These are phyloP conservation scores for Oryza australiensis DNA, from an alignment of 176 grass and related monocot species.

Conservation along the genomic window DNA sequence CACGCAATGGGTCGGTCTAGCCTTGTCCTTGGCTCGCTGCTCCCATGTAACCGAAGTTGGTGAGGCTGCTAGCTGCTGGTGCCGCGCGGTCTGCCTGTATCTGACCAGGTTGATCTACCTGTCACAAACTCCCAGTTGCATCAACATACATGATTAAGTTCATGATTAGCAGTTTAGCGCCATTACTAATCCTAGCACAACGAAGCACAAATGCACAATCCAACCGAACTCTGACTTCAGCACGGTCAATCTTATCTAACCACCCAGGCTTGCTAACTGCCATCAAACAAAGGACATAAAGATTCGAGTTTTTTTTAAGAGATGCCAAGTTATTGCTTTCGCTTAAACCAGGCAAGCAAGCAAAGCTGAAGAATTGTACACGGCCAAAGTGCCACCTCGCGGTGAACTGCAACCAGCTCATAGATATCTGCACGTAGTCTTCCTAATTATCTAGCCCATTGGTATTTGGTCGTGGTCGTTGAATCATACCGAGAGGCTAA, in stretches of 20 bases:
- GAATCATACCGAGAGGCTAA: background rate
- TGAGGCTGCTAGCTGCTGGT: background rate
- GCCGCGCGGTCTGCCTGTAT: background rate
- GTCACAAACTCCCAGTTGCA: background rate
- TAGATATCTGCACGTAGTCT: background rate
- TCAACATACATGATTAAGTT: background rate
- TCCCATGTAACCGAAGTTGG: conserved; percentile 16
- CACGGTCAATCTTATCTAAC: conserved; percentile 30
- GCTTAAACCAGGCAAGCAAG: background rate
- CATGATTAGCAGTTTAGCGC: background rate
- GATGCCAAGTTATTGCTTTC: background rate
- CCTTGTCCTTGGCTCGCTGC: conserved; percentile 1
- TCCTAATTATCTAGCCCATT: background rate
- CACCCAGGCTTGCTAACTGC: background rate
- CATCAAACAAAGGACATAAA: no score
- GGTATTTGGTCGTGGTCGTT: background rate
- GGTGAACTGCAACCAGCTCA: conserved; percentile 20
- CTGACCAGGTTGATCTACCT: background rate
- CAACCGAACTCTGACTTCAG: conserved; percentile 16
- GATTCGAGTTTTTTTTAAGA: background rate
- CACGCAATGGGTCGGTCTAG: conserved; percentile 1
- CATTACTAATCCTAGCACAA: background rate
- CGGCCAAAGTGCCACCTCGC: background rate
- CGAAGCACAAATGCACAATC: background rate
- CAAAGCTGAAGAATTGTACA: background rate